These are phyloP conservation scores for Cystofilobasidium macerans DNA, from an alignment of 768 basidiomycete species.

Conservation along the genomic window DNA sequence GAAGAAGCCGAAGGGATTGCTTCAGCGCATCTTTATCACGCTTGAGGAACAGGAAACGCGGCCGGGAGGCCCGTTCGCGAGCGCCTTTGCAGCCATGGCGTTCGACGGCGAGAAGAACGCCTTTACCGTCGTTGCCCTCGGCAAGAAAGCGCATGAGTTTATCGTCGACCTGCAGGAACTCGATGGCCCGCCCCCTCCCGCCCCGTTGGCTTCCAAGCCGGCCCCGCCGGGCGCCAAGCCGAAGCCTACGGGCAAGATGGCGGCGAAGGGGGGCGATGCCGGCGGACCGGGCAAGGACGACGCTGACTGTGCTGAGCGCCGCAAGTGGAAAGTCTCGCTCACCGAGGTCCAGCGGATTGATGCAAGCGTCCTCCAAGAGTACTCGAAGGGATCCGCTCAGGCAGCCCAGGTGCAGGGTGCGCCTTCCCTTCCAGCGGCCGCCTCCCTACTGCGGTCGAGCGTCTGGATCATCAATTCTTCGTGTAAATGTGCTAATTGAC, in stretches of 20 bases:
- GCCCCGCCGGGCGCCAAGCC: background rate
- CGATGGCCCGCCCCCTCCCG: background rate
- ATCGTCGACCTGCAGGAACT: background rate
- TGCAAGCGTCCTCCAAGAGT: background rate
- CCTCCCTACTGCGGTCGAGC: background rate
- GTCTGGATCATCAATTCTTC: background rate
- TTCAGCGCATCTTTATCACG: background rate
- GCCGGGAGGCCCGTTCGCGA: background rate
- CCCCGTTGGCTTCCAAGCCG: background rate
- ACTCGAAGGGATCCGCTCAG: slow-evolving; percentile 2
- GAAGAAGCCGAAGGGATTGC: background rate
- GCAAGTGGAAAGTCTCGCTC: background rate
- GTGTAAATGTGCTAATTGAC: background rate
- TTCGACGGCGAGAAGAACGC: slow-evolving; percentile 4
- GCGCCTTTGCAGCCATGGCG: background rate
- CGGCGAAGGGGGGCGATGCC: background rate
- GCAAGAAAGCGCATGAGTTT: background rate
- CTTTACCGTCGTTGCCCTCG: too few species aligned
- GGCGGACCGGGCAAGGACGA: background rate
- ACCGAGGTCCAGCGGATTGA: background rate
- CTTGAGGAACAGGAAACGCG: background rate
- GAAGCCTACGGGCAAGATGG: background rate
- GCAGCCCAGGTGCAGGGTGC: background rate
- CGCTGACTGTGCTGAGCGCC: background rate
- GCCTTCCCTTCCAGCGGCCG: background rate